Percentiles rank a stretch among this genome's conserved stretches.
These are phyloP conservation scores for Allium sativum DNA, from an alignment of 106 monocot species.

Conservation along the genomic window DNA sequence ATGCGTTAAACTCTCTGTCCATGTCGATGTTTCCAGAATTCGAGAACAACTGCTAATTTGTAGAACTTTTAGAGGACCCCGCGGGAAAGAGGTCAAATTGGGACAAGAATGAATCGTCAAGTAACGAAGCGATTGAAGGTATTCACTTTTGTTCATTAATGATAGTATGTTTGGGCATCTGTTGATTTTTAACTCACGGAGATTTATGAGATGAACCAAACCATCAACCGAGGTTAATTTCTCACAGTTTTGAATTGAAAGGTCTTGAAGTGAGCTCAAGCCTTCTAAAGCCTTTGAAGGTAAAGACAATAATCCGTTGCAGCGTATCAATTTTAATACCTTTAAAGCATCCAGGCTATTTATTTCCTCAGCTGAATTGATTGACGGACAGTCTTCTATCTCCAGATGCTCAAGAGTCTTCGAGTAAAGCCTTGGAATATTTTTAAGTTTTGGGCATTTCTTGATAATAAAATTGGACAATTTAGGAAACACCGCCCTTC, in stretches of 20 bases:
- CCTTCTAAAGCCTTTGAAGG: background rate
- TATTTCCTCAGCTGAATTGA: background rate
- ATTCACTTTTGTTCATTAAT: background rate
- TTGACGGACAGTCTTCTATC: background rate
- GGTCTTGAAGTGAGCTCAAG: background rate
- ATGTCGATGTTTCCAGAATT: background rate
- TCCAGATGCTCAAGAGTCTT: background rate
- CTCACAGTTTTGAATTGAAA: background rate
- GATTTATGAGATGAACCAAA: background rate
- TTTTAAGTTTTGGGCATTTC: background rate
- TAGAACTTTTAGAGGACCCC: background rate
- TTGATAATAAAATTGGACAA: background rate
- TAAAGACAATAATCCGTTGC: background rate
- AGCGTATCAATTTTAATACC: background rate
- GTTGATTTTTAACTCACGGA: background rate
- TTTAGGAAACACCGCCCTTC: background rate
- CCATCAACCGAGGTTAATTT: background rate
- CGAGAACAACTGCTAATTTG: background rate
- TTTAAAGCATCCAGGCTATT: background rate
- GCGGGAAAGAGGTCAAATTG: background rate
- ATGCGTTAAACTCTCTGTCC: background rate
- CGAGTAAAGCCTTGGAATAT: background rate
- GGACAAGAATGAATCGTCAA: background rate
- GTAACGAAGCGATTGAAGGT: background rate
- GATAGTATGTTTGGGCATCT: background rate